phyloP scores from a whole-genome alignment of 176 grass and related monocot species.

The Phragmites australis region DNA sequence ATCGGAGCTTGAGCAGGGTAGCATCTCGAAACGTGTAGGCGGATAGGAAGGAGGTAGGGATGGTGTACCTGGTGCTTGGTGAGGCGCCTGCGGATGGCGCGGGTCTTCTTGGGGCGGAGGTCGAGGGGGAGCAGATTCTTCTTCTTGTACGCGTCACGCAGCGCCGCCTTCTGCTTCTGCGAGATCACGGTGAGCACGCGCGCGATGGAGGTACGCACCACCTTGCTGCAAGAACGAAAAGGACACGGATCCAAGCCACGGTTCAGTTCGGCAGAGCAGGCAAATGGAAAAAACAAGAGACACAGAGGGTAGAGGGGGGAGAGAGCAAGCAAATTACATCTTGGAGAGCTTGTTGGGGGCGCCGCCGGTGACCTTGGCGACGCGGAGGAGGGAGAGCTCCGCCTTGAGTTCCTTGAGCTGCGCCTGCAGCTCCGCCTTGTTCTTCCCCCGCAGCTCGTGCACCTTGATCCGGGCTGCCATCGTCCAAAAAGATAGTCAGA shows the following conservation, averaged over 20 bases:
- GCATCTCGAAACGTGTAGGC: not conserved
- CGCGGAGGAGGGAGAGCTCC: slow-evolving; percentile 89
- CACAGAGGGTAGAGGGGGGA: not conserved
- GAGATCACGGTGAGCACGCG: slow-evolving; percentile 77
- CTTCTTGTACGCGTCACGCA: slow-evolving; percentile 85
- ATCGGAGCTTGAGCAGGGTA: not conserved
- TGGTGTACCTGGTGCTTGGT: slow-evolving; percentile 71
- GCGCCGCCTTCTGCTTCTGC: slow-evolving; percentile 78
- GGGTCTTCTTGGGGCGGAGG: slow-evolving; percentile 90
- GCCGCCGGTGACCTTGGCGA: slow-evolving; percentile 91
- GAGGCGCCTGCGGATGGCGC: slow-evolving; percentile 76
- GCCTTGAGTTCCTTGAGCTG: slow-evolving; percentile 84
- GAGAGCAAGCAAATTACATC: slow-evolving; percentile 42
- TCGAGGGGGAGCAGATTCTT: slow-evolving; percentile 68
- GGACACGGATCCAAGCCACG: not conserved
- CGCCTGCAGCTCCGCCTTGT: slow-evolving; percentile 58
- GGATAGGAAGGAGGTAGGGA: not conserved
- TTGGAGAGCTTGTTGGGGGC: slow-evolving; percentile 97
- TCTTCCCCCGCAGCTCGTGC: slow-evolving; percentile 82
- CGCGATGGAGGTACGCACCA: slow-evolving; percentile 72
- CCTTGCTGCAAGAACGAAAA: slow-evolving; percentile 53
- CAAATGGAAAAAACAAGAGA: not conserved
- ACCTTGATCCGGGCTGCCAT: slow-evolving; percentile 77
- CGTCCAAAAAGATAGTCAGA: slow-evolving; percentile 18
- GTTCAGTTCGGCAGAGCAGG: not conserved